Evolutionary conservation across 805 yeast species (phyloP).

Genomic region (Wickerhamiella bombiphila): DNA sequence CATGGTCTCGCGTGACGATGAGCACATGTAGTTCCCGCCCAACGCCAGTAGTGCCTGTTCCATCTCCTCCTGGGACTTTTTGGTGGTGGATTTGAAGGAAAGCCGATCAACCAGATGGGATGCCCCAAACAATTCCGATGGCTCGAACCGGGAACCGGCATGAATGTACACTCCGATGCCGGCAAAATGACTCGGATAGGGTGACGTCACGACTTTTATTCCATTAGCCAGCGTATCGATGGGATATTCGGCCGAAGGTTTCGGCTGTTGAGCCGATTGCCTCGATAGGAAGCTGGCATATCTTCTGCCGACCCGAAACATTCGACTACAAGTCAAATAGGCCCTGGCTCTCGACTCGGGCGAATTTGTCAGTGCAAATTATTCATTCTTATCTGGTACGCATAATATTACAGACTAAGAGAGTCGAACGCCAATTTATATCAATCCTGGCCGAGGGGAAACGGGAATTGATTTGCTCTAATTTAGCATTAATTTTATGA

Average conservation of each 20-base stretch:
- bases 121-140: constrained; percentile 44
- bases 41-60: constrained; percentile 56
- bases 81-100: constrained; percentile 38
- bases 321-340: too few relatives aligned
- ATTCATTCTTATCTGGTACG: too few relatives aligned
- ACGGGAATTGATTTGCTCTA: too few relatives aligned
- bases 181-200: constrained; percentile 78
- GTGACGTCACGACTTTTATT: constrained; percentile 65
- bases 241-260: constrained; percentile 13
- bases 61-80: constrained; percentile 46
- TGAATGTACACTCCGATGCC: constrained; percentile 80
- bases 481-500: too few relatives aligned
- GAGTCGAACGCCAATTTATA: too few relatives aligned
- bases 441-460: too few relatives aligned
- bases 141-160: constrained; percentile 83
- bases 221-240: constrained; percentile 50
- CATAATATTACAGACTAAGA: too few relatives aligned
- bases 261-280: too few relatives aligned
- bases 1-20: constrained; percentile 81
- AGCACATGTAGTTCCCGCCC: constrained; percentile 91
- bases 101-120: constrained; percentile 76
- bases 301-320: too few relatives aligned
- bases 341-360: too few relatives aligned
- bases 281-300: too few relatives aligned
- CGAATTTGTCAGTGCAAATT: too few relatives aligned